Evolutionary conservation across 2,329 filamentous ascomycete species (phyloP).

Genomic region (Microsporum ferrugineum): DNA sequence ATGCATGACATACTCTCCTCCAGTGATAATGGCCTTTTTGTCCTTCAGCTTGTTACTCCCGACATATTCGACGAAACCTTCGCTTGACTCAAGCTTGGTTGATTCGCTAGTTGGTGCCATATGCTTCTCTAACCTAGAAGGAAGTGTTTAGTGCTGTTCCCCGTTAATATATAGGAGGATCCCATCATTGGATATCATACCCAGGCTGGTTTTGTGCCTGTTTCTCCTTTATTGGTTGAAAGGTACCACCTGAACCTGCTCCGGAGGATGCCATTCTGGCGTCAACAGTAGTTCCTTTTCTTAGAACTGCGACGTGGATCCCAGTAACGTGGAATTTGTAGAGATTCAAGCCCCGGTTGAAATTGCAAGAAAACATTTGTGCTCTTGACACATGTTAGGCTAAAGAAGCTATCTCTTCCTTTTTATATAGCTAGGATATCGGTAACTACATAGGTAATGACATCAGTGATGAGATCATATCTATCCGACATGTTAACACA

Average conservation of each 20-base stretch:
- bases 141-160: not conserved
- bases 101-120: conserved; percentile 26
- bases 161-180: not conserved
- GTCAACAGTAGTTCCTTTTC: not conserved
- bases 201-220: conserved; percentile 11
- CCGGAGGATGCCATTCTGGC: conserved; percentile 12
- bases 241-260: conserved; percentile 10
- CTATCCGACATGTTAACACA: not conserved
- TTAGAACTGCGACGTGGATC: not conserved
- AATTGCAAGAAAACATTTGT: not conserved
- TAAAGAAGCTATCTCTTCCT: not conserved
- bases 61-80: conserved; percentile 26
- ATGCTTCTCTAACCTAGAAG: conserved; percentile 13
- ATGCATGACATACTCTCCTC: conserved; percentile 40
- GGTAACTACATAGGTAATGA: not conserved
- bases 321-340: not conserved
- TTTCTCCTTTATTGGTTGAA: conserved; percentile 9
- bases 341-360: not conserved
- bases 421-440: not conserved
- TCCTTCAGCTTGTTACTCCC: conserved; percentile 41
- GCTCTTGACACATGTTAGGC: not conserved
- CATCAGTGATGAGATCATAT: not conserved
- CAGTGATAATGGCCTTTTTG: conserved; percentile 44
- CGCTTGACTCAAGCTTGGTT: conserved; percentile 23
- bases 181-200: not conserved